Conservation (phyloP, 805 yeast genomes). For the Yamadazyma insecticola region DNA sequence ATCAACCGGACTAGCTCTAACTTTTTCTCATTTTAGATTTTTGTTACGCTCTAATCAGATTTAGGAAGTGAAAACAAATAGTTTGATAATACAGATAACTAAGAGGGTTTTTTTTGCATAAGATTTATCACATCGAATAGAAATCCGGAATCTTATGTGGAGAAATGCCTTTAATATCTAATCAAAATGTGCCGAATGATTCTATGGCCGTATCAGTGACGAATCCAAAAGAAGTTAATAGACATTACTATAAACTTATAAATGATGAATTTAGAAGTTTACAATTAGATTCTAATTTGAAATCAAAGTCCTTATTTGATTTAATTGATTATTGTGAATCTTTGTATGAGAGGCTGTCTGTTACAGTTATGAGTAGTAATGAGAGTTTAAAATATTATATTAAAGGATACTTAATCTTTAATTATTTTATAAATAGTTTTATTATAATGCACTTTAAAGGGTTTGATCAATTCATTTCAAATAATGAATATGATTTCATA, state of each 20-base stretch:
- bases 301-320: constrained; percentile 34
- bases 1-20: too few relatives aligned
- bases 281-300: constrained; percentile 27
- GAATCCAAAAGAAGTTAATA: constrained; percentile 13
- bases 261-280: constrained; percentile 32
- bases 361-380: constrained; percentile 8
- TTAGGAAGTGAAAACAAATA: too few relatives aligned
- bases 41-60: too few relatives aligned
- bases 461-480: constrained; percentile 34
- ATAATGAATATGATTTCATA: constrained; percentile 34
- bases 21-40: too few relatives aligned
- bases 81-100: too few relatives aligned
- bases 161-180: too few relatives aligned
- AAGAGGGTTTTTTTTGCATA: too few relatives aligned
- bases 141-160: too few relatives aligned
- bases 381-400: constrained; percentile 23
- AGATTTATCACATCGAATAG: too few relatives aligned
- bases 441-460: constrained; percentile 41
- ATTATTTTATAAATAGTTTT: constrained; percentile 39
- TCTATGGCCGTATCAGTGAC: too few relatives aligned
- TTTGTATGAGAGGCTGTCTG: constrained; percentile 29
- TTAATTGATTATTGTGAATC: constrained; percentile 37
- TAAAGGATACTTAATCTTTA: constrained; percentile 36
- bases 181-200: too few relatives aligned
- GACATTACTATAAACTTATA: constrained; percentile 21